Evolutionary conservation across 192 early-diverging fungal species (phyloP).

Genomic region (Paraglomus occultum): DNA sequence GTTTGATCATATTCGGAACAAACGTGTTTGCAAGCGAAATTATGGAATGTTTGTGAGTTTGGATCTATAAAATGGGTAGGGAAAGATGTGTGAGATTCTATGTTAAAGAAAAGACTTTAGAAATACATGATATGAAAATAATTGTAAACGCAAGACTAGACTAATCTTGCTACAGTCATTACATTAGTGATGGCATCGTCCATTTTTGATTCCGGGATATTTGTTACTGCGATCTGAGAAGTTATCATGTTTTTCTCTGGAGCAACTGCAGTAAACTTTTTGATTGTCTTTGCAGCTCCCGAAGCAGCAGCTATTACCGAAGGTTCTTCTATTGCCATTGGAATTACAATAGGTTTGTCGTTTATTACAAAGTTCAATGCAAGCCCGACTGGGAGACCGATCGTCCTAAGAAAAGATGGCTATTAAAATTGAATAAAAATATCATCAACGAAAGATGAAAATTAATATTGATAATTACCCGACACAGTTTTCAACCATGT

Average conservation of each 20-base stretch:
- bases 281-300: conserved; percentile 70
- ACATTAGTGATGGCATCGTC: conserved; percentile 37
- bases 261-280: conserved; percentile 57
- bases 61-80: conserved; percentile 29
- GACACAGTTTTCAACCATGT: conserved; percentile 79
- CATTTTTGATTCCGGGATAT: conserved; percentile 51
- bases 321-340: conserved; percentile 79
- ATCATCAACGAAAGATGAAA: conserved; percentile 12
- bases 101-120: background rate
- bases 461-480: conserved; percentile 43
- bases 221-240: conserved; percentile 63
- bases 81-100: background rate
- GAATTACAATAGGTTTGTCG: conserved; percentile 54
- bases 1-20: conserved; percentile 59
- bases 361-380: conserved; percentile 75
- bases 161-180: background rate
- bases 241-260: conserved; percentile 67
- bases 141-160: background rate
- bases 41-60: conserved; percentile 39
- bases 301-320: conserved; percentile 78
- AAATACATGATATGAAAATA: background rate
- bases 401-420: conserved; percentile 40
- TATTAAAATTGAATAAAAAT: conserved; percentile 16
- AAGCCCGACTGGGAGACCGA: conserved; percentile 69
- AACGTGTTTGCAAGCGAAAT: conserved; percentile 60